These are phyloP conservation scores for Penicillium frequentans DNA, from an alignment of 2,329 filamentous ascomycete species.

Conservation along the genomic window DNA sequence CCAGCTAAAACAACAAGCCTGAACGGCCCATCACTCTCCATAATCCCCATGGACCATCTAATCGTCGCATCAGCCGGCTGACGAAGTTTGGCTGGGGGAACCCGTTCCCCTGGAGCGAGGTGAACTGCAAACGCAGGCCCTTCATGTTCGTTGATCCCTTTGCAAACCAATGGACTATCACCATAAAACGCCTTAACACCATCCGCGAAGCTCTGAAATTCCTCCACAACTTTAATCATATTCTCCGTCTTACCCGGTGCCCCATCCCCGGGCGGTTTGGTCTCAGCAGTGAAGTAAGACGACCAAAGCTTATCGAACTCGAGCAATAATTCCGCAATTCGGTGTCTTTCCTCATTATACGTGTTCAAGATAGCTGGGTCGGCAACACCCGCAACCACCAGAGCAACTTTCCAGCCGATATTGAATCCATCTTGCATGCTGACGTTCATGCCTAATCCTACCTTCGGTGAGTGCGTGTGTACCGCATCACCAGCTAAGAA, in stretches of 20 bases:
- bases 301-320: conserved; percentile 55
- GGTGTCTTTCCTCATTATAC: conserved; percentile 56
- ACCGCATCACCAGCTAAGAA: conserved; percentile 26
- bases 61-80: conserved; percentile 15
- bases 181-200: conserved; percentile 18
- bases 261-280: neutral
- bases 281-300: conserved; percentile 15
- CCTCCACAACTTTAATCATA: conserved; percentile 15
- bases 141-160: neutral
- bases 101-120: conserved; percentile 16
- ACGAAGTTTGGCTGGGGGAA: conserved; percentile 13
- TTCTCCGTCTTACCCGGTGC: conserved; percentile 10
- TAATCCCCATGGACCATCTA: conserved; percentile 19
- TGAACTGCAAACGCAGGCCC: neutral
- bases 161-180: conserved; percentile 14
- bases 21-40: conserved; percentile 37
- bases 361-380: conserved; percentile 49
- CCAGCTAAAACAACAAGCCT: conserved; percentile 58
- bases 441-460: conserved; percentile 25
- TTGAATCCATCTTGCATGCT: conserved; percentile 57
- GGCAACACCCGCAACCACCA: conserved; percentile 46
- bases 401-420: conserved; percentile 57
- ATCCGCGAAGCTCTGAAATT: conserved; percentile 22
- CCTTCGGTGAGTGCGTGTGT: conserved; percentile 25
- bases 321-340: conserved; percentile 67